Evolutionary conservation across 495 filamentous ascomycete species (phyloP).

Genomic region (Corynascus novoguineensis): DNA sequence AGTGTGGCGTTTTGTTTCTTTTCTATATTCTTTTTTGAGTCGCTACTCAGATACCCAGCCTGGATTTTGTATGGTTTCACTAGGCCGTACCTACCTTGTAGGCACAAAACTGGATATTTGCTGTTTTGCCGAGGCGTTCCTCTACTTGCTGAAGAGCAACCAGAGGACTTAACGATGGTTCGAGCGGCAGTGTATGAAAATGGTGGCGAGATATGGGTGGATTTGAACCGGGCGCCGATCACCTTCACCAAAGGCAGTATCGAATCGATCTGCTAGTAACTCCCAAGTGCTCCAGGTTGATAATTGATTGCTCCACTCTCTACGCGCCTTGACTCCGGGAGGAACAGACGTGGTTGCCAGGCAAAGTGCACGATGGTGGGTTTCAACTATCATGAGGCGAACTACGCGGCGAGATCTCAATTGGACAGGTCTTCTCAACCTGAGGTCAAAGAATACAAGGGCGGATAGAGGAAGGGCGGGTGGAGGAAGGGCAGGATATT

Average conservation of each 20-base stretch:
- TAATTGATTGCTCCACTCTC: neutral
- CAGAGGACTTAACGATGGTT: too few species aligned
- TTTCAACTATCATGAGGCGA: neutral
- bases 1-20: neutral
- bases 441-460: neutral
- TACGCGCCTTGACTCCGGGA: neutral
- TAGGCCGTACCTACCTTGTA: too few species aligned
- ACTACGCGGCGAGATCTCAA: neutral
- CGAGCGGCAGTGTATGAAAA: too few species aligned
- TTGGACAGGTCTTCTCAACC: neutral
- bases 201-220: slow-evolving; percentile 5
- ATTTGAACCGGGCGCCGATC: slow-evolving; percentile 18
- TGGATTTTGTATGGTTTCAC: neutral
- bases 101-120: too few species aligned
- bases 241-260: slow-evolving; percentile 2
- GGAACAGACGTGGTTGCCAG: neutral
- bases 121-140: too few species aligned
- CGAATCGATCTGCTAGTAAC: neutral
- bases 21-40: neutral
- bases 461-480: too few species aligned
- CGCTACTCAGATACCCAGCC: neutral
- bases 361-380: neutral
- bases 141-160: too few species aligned
- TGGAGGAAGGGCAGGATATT: too few species aligned
- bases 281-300: neutral